Conservation (phyloP, 306 rosid species). For the Acacia confusa region DNA sequence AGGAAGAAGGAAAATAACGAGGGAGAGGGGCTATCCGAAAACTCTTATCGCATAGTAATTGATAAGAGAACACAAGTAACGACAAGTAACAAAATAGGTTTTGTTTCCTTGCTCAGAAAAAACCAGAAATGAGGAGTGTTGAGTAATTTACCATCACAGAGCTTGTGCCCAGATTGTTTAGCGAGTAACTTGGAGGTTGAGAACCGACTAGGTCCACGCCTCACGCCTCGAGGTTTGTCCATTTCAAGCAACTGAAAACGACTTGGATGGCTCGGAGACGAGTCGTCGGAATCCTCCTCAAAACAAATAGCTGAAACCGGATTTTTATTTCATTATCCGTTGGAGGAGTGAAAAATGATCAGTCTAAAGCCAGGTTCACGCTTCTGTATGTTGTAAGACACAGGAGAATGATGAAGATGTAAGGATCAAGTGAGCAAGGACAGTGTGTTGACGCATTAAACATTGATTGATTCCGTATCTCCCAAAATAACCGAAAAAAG, state of each 20-base stretch:
- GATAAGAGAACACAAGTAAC: conserved; percentile 35
- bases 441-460: neutral
- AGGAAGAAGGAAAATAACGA: conserved; percentile 23
- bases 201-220: conserved; percentile 57
- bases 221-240: conserved; percentile 59
- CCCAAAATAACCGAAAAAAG: conserved; percentile 43
- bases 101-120: conserved; percentile 43
- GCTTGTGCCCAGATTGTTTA: conserved; percentile 46
- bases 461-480: neutral
- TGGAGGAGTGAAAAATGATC: neutral
- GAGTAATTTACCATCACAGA: conserved; percentile 49
- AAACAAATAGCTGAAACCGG: conserved; percentile 22
- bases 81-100: conserved; percentile 45
- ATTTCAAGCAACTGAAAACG: conserved; percentile 36
- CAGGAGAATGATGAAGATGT: conserved; percentile 16
- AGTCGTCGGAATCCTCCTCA: neutral
- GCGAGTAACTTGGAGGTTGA: conserved; percentile 36
- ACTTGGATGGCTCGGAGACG: conserved; percentile 30
- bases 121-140: conserved; percentile 19
- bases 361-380: neutral
- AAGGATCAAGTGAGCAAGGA: neutral
- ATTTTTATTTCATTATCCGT: conserved; percentile 4
- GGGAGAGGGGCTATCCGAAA: conserved; percentile 48
- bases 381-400: neutral
- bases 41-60: conserved; percentile 36